phyloP scores from a whole-genome alignment of 179 eudicot species.

The Camellia oleifera region DNA sequence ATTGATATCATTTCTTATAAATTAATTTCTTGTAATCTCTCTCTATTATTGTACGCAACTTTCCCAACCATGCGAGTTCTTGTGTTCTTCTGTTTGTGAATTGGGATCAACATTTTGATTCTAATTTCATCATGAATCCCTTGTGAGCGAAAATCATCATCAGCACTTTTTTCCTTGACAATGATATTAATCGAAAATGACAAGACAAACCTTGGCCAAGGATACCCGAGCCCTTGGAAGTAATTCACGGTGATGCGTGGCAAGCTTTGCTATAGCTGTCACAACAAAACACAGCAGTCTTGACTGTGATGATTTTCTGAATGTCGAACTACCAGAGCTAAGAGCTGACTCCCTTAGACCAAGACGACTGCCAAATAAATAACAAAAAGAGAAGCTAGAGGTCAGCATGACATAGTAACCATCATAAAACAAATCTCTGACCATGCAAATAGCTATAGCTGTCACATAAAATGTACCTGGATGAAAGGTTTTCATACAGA shows the following conservation, averaged over 20 bases:
- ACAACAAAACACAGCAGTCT: conserved; percentile 95
- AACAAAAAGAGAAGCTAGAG: conserved; percentile 10
- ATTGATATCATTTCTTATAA: too few species aligned
- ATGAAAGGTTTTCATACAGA: conserved; percentile 87
- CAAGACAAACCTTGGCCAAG: conserved; percentile 67
- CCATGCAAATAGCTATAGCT: not conserved
- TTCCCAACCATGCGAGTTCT: not conserved
- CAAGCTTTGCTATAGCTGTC: conserved; percentile 95
- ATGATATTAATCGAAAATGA: not conserved
- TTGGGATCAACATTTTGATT: not conserved
- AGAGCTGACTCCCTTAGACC: conserved; percentile 64
- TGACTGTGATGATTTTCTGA: conserved; percentile 68
- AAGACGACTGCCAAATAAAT: conserved; percentile 53
- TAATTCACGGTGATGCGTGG: conserved; percentile 89
- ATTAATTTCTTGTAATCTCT: not conserved
- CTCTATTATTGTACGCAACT: not conserved
- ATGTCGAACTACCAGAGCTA: conserved; percentile 45
- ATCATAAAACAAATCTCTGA: not conserved
- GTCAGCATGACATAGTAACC: conserved; percentile 26
- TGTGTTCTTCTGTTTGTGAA: not conserved
- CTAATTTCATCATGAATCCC: not conserved
- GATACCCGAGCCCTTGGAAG: conserved; percentile 96
- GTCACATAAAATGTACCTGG: conserved; percentile 52
- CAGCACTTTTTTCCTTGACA: not conserved
- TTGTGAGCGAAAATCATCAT: not conserved